Percentiles rank a stretch among this genome's conserved stretches.
Conservation (phyloP, 805 yeast species). For the Blastobotrys terrestris region DNA sequence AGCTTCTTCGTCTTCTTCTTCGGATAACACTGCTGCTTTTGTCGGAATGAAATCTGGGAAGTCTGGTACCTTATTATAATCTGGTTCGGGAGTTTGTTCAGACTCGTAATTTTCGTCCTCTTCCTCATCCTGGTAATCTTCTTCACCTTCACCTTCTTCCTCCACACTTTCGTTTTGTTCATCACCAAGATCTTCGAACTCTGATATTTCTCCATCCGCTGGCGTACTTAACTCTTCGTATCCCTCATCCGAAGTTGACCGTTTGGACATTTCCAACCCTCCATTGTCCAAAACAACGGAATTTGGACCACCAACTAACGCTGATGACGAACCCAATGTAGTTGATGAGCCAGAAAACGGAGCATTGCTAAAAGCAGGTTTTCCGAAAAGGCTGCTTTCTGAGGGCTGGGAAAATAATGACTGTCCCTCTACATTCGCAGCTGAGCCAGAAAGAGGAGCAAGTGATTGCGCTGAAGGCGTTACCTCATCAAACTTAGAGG, state of each 20-base stretch:
- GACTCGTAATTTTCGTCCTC: constrained; percentile 11
- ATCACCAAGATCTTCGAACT: background rate
- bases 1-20: background rate
- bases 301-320: constrained; percentile 4
- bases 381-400: background rate
- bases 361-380: background rate
- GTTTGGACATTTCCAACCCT: constrained; percentile 2
- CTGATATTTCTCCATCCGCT: background rate
- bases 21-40: background rate
- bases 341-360: background rate
- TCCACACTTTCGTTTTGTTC: constrained; percentile 1
- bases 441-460: too few relatives aligned
- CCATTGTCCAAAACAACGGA: constrained; percentile 2
- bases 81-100: constrained; percentile 7
- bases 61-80: background rate
- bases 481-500: too few relatives aligned
- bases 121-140: constrained; percentile 5
- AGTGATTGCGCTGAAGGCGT: too few relatives aligned
- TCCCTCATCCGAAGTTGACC: constrained; percentile 1
- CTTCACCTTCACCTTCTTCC: constrained; percentile 8
- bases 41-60: background rate
- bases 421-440: background rate
- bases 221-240: background rate
- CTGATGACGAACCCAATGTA: constrained; percentile 1
- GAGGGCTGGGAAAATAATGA: background rate